Conservation (phyloP, 129 eudicot genomes). For the Sambucus nigra region DNA sequence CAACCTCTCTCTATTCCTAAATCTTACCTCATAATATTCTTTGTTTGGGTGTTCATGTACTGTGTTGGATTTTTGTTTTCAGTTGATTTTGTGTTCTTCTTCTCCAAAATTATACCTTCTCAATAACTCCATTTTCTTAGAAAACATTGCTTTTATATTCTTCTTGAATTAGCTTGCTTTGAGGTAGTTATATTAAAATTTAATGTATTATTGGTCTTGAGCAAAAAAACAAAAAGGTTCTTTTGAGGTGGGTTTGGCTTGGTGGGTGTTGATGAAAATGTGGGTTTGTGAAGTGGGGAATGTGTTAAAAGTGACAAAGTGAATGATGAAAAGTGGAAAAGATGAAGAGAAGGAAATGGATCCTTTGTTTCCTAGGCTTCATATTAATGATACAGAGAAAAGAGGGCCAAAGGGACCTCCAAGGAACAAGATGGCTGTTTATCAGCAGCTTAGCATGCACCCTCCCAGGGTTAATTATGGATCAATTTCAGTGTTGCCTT, state of each 20-base stretch:
- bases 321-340: constrained; percentile 46
- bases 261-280: not conserved
- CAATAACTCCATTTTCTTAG: not conserved
- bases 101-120: no score
- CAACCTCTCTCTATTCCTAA: not conserved
- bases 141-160: not conserved
- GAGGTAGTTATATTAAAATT: not conserved
- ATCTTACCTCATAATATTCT: not conserved
- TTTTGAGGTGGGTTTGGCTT: constrained; percentile 14
- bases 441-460: constrained; percentile 34
- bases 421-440: constrained; percentile 69
- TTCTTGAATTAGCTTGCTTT: not conserved
- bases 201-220: constrained; percentile 1
- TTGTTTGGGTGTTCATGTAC: not conserved
- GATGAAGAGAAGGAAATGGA: constrained; percentile 57
- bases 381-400: constrained; percentile 45
- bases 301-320: constrained; percentile 1
- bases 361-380: constrained; percentile 78
- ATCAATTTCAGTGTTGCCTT: constrained; percentile 24
- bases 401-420: constrained; percentile 68
- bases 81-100: no score
- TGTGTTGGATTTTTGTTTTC: not conserved
- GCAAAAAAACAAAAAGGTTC: not conserved
- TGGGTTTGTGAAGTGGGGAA: constrained; percentile 3
- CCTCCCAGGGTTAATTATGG: constrained; percentile 20